Evolutionary conservation across 1,139 yeast genomes (phyloP), one percentile per base, ranked within the genome.

Genomic region (Geotrichum citri-aurantii): DNA sequence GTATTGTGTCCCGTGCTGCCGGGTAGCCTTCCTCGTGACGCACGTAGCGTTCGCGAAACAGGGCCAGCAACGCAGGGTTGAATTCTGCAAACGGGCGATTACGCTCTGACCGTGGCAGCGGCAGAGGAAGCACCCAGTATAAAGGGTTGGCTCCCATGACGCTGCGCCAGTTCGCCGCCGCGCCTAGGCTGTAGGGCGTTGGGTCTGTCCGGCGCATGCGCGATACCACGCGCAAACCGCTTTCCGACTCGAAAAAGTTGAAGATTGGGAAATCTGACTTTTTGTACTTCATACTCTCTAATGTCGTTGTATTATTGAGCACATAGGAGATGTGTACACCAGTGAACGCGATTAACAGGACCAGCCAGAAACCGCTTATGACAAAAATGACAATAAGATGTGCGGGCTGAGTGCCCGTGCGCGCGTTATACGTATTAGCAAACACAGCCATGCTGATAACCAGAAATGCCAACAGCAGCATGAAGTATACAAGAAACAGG

Each of bases 401-500:
- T 1, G 72, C 71, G 24, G 52, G 19, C 12, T 21, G 19, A 3
- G 42, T 27, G 12, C 21, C 48, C 37, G 31, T 19, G 50, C 59
- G 52, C 6, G 47, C 26, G 37, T 42, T 47, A 27, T 54, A 56
- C 14, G 56, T 44, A 55, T 68, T 69, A 50, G 68, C 68, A 60
- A 66, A 73, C 1, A 67, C 62, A 6, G 72, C 63, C 48, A 70
- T 60, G 2, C 74, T 65, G 24, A 69, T 65, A 8, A 75, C 55
- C 10, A 69, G 56, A 54, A 80, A 68, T 1, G 75, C 52, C 1
- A 81, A 71, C 59, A 80, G 81, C 0, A 79, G 17, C 1, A 82
- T 70, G 1, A 83, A 73, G 65, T 85, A 83, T 3, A 79, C 55
- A 50, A 90, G 72, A 68, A 86, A 85, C 69, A 90, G 97, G 12